These are phyloP conservation scores for Opeltia flavorubescens DNA, from an alignment of 495 filamentous ascomycete genomes.

Conservation along the genomic window DNA sequence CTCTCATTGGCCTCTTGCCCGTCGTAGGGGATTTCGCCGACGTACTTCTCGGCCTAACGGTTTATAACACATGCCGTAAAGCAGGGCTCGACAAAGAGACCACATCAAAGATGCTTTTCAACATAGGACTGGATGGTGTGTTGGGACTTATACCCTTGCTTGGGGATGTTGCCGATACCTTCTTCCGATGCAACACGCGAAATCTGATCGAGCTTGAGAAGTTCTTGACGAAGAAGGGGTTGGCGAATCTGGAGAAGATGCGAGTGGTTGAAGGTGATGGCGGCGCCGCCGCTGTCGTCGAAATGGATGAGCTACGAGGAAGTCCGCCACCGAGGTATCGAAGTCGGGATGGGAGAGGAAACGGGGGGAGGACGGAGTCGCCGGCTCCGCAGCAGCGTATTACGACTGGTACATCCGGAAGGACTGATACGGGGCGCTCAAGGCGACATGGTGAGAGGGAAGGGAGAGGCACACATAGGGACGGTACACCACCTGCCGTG, in stretches of 20 bases:
- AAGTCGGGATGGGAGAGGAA: no score
- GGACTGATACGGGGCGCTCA: no score
- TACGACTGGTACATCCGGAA: no score
- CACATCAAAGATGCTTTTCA: conserved; percentile 51
- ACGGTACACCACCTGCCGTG: no score
- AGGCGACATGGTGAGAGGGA: no score
- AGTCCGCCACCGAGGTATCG: no score
- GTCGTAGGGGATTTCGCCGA: conserved; percentile 77
- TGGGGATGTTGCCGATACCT: conserved; percentile 67
- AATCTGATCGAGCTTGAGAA: conserved; percentile 66
- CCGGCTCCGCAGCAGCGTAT: no score
- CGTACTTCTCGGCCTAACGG: conserved; percentile 49
- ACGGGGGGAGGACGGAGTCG: no score
- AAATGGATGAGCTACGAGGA: no score
- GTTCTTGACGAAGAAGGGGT: conserved; percentile 46
- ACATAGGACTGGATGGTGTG: conserved; percentile 63
- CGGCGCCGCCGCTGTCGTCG: no score
- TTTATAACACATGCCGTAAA: conserved; percentile 27
- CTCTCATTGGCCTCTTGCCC: conserved; percentile 74
- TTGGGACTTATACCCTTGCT: conserved; percentile 75
- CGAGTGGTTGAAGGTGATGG: no score
- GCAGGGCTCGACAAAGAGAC: background rate
- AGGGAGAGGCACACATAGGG: no score
- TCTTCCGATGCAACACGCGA: conserved; percentile 56
- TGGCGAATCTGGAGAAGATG: conserved; percentile 29